A percentile compares a stretch with the other conserved stretches of the same genome.
Conservation (phyloP, 1,139 yeast species). For the Candida glucosophila region DNA sequence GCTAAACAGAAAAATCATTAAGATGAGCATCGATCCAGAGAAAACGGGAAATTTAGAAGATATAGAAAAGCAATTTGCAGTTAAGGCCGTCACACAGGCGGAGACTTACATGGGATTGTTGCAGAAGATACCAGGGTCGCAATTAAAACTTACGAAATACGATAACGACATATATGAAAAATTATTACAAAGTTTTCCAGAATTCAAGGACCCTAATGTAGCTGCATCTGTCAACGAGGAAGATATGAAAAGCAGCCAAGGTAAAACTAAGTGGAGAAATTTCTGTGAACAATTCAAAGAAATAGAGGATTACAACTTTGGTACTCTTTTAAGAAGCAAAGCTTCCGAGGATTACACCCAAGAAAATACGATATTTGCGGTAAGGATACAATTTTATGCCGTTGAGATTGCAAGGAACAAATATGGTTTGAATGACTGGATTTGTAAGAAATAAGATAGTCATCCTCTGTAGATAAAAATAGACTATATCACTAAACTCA, state of each 20-base stretch:
- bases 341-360: constrained; percentile 70
- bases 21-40: constrained; percentile 41
- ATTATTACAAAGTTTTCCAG: constrained; percentile 74
- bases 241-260: constrained; percentile 69
- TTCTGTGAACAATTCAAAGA: constrained; percentile 80
- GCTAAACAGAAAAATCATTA: constrained; percentile 11
- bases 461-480: too few species aligned
- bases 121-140: constrained; percentile 67
- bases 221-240: constrained; percentile 61
- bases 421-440: constrained; percentile 90
- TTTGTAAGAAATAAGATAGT: constrained; percentile 26
- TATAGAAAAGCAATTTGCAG: constrained; percentile 95
- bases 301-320: constrained; percentile 88
- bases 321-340: constrained; percentile 77
- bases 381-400: constrained; percentile 90
- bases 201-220: constrained; percentile 52
- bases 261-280: constrained; percentile 86
- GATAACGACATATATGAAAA: constrained; percentile 79
- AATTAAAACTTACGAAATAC: constrained; percentile 63
- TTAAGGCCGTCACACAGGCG: constrained; percentile 92
- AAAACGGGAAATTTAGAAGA: constrained; percentile 53
- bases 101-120: constrained; percentile 87
- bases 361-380: constrained; percentile 79
- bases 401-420: constrained; percentile 91
- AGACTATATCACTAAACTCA: too few species aligned